Evolutionary conservation across 2,329 filamentous ascomycete species (phyloP).

Genomic region (Penicillium decumbens): DNA sequence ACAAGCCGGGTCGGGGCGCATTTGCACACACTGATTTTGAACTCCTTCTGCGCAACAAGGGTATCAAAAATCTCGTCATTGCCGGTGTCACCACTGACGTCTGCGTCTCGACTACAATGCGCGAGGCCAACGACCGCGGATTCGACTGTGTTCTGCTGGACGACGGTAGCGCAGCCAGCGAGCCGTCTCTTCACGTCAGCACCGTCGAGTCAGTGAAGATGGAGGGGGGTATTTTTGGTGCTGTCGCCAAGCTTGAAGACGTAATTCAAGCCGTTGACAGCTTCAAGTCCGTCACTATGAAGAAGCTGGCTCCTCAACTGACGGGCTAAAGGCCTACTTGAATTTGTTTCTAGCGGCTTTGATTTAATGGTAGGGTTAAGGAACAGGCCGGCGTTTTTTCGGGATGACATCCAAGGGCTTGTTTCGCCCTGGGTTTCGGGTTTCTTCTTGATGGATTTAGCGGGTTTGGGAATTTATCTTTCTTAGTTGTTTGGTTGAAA

Average conservation of each 20-base stretch:
- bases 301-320: constrained; percentile 43
- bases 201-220: constrained; percentile 44
- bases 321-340: constrained; percentile 13
- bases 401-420: background rate
- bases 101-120: constrained; percentile 53
- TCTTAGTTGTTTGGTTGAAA: background rate
- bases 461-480: constrained; percentile 1
- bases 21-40: constrained; percentile 55
- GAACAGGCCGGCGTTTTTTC: constrained; percentile 16
- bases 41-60: constrained; percentile 47
- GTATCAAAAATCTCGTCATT: constrained; percentile 51
- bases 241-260: constrained; percentile 38
- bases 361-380: constrained; percentile 9
- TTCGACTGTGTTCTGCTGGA: constrained; percentile 52
- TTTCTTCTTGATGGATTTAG: constrained; percentile 4
- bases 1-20: constrained; percentile 53
- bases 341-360: constrained; percentile 13
- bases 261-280: constrained; percentile 41
- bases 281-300: constrained; percentile 40
- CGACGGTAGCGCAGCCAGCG: constrained; percentile 46
- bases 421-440: too few relatives aligned
- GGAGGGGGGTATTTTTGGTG: constrained; percentile 46
- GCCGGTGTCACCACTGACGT: constrained; percentile 55
- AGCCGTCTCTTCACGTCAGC: constrained; percentile 39
- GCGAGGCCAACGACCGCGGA: constrained; percentile 54